Percentiles rank a stretch among this genome's conserved stretches.
Conservation (phyloP, 352 stramenopile species). For the Hyaloperonospora brassicae region DNA sequence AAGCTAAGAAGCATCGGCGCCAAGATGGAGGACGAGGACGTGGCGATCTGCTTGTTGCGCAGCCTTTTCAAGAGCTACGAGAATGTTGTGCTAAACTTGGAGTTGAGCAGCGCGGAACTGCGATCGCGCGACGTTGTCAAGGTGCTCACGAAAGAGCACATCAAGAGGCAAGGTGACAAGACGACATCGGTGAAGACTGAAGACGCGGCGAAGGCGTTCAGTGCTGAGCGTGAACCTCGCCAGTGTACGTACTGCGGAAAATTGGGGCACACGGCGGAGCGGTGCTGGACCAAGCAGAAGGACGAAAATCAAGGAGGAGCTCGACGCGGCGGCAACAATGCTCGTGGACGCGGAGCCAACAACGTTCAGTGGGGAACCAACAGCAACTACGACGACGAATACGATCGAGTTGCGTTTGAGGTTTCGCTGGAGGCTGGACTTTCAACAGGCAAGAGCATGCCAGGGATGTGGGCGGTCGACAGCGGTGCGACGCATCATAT, state of each 20-base stretch:
- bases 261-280: too few relatives aligned
- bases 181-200: background rate
- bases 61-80: conserved; percentile 5
- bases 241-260: too few relatives aligned
- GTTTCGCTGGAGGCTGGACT: conserved; percentile 13
- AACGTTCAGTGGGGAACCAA: conserved; percentile 3
- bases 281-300: too few relatives aligned
- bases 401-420: conserved; percentile 8
- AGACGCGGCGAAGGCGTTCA: conserved; percentile 13
- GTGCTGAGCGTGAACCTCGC: background rate
- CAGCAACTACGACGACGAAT: background rate
- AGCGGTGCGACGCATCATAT: conserved; percentile 14
- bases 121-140: conserved; percentile 8
- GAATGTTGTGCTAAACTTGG: conserved; percentile 9
- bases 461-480: conserved; percentile 10
- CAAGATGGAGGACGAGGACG: conserved; percentile 9
- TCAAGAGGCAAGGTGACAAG: conserved; percentile 19
- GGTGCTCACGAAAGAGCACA: conserved; percentile 19
- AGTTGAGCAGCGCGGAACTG: conserved; percentile 11
- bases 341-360: conserved; percentile 7
- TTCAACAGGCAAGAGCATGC: conserved; percentile 5
- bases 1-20: conserved; percentile 8
- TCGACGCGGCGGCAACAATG: conserved; percentile 6
- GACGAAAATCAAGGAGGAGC: too few relatives aligned
- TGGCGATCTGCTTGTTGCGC: conserved; percentile 7